Evolutionary conservation across 169 alveolate species (phyloP).

Genomic region (Babesia caballi): DNA sequence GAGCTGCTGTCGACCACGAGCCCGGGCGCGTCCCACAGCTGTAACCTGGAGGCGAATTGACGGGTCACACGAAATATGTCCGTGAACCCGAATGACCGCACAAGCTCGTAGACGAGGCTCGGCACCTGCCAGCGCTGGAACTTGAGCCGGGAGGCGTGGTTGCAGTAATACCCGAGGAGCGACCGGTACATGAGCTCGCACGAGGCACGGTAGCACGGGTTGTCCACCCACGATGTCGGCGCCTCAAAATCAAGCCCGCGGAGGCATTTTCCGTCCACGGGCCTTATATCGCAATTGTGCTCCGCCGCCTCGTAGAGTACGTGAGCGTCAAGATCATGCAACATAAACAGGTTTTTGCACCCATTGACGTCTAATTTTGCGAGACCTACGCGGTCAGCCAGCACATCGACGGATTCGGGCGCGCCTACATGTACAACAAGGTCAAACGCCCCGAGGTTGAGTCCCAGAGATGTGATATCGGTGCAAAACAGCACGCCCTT

Average conservation of each 20-base stretch:
- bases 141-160: constrained; percentile 44
- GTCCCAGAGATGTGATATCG: constrained; percentile 40
- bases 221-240: constrained; percentile 6
- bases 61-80: constrained; percentile 39
- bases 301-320: constrained; percentile 45
- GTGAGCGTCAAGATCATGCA: constrained; percentile 61
- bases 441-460: constrained; percentile 30
- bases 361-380: neutral
- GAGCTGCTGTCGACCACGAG: constrained; percentile 22
- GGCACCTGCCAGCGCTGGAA: constrained; percentile 65
- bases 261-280: neutral
- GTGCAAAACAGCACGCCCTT: constrained; percentile 54
- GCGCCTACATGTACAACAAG: constrained; percentile 56
- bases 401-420: constrained; percentile 16
- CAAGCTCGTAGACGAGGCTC: constrained; percentile 46
- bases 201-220: constrained; percentile 18
- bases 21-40: constrained; percentile 60
- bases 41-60: constrained; percentile 63
- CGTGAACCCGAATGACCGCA: constrained; percentile 40
- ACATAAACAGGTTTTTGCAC: neutral
- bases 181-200: constrained; percentile 58
- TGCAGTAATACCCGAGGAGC: constrained; percentile 53
- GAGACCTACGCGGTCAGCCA: constrained; percentile 11
- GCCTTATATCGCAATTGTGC: constrained; percentile 12
- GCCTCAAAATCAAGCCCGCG: neutral